Evolutionary conservation across 192 early-diverging fungal genomes (phyloP).

Genomic region (Entomortierella lignicola): DNA sequence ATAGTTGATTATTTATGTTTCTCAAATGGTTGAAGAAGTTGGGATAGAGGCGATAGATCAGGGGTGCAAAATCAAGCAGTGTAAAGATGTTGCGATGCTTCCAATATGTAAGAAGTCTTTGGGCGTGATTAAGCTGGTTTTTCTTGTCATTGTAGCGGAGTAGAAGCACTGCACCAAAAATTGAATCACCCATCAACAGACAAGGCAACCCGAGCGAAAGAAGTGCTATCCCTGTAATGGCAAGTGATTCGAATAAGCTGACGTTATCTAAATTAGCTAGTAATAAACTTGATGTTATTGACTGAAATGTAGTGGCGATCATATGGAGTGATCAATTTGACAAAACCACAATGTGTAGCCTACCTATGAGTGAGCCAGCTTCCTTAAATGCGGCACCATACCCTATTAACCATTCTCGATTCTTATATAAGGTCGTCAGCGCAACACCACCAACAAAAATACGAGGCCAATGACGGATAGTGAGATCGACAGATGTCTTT

Average conservation of each 20-base stretch:
- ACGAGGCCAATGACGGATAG: conserved; percentile 7
- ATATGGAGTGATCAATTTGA: conserved; percentile 7
- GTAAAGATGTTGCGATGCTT: conserved; percentile 12
- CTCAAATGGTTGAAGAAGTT: conserved; percentile 17
- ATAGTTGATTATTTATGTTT: conserved; percentile 11
- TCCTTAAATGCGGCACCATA: not conserved
- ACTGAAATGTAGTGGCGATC: conserved; percentile 13
- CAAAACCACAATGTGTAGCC: conserved; percentile 7
- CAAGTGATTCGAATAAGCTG: conserved; percentile 9
- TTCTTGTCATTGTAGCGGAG: conserved; percentile 18
- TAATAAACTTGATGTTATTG: conserved; percentile 19
- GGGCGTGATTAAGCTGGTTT: conserved; percentile 16
- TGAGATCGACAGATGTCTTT: conserved; percentile 1
- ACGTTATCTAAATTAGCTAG: conserved; percentile 7
- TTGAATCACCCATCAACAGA: conserved; percentile 15
- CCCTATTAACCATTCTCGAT: not conserved
- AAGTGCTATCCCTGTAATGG: conserved; percentile 15
- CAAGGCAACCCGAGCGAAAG: conserved; percentile 7
- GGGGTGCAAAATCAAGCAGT: conserved; percentile 7
- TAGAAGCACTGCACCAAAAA: conserved; percentile 15
- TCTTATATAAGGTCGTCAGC: conserved; percentile 5
- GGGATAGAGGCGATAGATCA: conserved; percentile 14
- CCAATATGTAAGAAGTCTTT: conserved; percentile 20
- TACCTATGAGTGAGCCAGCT: not conserved
- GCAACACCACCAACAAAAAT: conserved; percentile 13